phyloP scores from a whole-genome alignment of 768 basidiomycete species.

The Amanita thiersii region DNA sequence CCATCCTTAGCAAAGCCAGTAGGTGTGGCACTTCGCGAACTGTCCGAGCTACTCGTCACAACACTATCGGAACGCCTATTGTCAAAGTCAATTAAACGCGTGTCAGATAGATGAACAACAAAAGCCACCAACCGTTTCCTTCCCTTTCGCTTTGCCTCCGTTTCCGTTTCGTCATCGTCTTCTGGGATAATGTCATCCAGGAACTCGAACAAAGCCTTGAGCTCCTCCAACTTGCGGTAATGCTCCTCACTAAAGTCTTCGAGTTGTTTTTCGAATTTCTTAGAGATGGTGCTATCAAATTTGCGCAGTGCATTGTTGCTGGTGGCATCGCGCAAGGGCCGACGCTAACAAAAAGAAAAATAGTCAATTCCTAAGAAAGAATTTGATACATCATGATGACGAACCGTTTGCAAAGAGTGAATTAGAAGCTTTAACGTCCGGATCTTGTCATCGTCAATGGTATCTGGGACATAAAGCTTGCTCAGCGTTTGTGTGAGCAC shows the following conservation, averaged over 20 bases:
- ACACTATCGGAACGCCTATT: slow-evolving; percentile 55
- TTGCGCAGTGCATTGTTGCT: slow-evolving; percentile 63
- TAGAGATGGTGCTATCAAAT: slow-evolving; percentile 58
- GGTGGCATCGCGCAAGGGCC: slow-evolving; percentile 42
- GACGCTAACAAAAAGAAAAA: slow-evolving; percentile 19
- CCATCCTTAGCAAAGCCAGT: slow-evolving; percentile 19
- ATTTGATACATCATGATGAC: slow-evolving; percentile 13
- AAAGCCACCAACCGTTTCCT: slow-evolving; percentile 35
- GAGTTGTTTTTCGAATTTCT: slow-evolving; percentile 66
- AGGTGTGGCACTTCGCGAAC: slow-evolving; percentile 16
- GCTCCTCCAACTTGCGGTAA: slow-evolving; percentile 52
- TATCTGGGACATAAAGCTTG: slow-evolving; percentile 63
- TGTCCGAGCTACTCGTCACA: slow-evolving; percentile 32
- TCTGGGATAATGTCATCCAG: slow-evolving; percentile 64
- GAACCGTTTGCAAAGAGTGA: slow-evolving; percentile 47
- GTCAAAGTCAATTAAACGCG: slow-evolving; percentile 2
- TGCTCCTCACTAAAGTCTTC: slow-evolving; percentile 69
- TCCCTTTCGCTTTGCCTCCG: slow-evolving; percentile 31
- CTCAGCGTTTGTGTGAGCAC: slow-evolving; percentile 54
- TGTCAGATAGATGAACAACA: neutral
- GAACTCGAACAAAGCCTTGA: slow-evolving; percentile 60
- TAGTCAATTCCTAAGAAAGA: neutral
- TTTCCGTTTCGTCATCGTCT: slow-evolving; percentile 49
- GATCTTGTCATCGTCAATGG: slow-evolving; percentile 62
- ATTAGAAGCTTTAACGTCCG: slow-evolving; percentile 55